Evolutionary conservation across 2,329 filamentous ascomycete genomes (phyloP).

Genomic region (Tolypocladium inflatum): DNA sequence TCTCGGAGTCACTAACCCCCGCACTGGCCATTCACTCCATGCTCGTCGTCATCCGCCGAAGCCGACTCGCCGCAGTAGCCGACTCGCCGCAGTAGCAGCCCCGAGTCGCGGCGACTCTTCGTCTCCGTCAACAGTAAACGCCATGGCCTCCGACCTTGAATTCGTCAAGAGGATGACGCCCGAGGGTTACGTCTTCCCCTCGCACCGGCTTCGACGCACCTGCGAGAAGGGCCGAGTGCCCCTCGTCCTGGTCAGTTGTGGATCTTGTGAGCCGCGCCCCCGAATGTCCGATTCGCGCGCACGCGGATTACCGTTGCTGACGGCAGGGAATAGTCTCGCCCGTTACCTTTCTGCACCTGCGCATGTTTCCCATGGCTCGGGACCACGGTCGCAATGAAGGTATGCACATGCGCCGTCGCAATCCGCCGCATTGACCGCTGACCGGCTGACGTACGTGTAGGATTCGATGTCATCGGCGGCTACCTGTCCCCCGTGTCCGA

Average conservation of each 20-base stretch:
- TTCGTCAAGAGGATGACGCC: neutral
- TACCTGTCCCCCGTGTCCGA: conserved; percentile 32
- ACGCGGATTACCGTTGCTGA: too few relatives aligned
- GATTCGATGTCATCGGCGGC: conserved; percentile 76
- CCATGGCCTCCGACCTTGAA: neutral
- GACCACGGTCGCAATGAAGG: conserved; percentile 56
- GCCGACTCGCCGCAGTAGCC: too few relatives aligned
- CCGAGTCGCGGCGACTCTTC: too few relatives aligned
- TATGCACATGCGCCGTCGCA: too few relatives aligned
- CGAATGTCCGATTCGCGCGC: too few relatives aligned
- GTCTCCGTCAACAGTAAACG: neutral
- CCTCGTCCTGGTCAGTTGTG: neutral
- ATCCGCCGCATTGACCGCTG: neutral
- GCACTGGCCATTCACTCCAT: too few relatives aligned
- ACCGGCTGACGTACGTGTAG: conserved; percentile 5
- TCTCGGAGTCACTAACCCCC: too few relatives aligned
- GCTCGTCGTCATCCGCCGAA: too few relatives aligned
- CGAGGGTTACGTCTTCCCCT: neutral
- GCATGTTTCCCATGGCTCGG: conserved; percentile 82
- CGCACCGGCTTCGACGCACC: neutral
- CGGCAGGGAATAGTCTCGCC: conserved; percentile 43
- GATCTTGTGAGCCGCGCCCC: neutral
- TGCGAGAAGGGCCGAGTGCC: neutral
- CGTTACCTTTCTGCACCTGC: conserved; percentile 68
- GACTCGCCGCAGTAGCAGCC: too few relatives aligned